Percentiles rank a stretch among this genome's conserved stretches.
These are phyloP conservation scores for peach (Prunus persica) DNA, from an alignment of 306 rosid species.

Conservation along the genomic window DNA sequence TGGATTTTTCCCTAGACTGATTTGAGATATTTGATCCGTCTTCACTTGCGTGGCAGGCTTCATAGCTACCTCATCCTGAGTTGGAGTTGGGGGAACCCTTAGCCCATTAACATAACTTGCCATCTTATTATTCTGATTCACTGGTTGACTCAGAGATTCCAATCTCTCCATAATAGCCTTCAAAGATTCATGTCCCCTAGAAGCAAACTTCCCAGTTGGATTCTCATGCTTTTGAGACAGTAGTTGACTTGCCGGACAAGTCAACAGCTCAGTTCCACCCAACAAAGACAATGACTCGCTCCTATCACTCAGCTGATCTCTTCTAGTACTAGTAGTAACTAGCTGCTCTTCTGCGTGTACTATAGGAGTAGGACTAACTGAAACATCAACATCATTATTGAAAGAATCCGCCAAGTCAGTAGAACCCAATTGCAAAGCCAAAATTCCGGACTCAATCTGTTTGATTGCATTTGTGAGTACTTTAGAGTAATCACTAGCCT, in stretches of 20 bases:
- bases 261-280: constrained; percentile 18
- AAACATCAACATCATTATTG: constrained; percentile 10
- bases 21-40: constrained; percentile 12
- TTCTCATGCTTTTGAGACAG: constrained; percentile 15
- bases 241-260: constrained; percentile 18
- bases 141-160: constrained; percentile 28
- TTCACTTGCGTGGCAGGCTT: constrained; percentile 15
- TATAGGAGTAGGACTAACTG: constrained; percentile 2
- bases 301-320: background rate
- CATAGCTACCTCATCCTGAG: constrained; percentile 12
- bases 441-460: constrained; percentile 58
- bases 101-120: constrained; percentile 41
- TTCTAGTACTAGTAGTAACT: background rate
- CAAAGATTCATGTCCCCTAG: constrained; percentile 15
- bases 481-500: constrained; percentile 35
- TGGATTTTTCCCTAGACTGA: constrained; percentile 15
- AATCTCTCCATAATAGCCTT: constrained; percentile 15
- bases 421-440: constrained; percentile 38
- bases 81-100: constrained; percentile 40
- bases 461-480: constrained; percentile 45
- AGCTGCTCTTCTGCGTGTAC: constrained; percentile 11
- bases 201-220: background rate
- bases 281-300: constrained; percentile 16
- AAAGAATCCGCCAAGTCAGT: constrained; percentile 5
- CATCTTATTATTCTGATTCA: constrained; percentile 11